Evolutionary conservation across 208 protist species (phyloP), one percentile per base, ranked within the genome.

Genomic region (Trypanosoma mega): DNA sequence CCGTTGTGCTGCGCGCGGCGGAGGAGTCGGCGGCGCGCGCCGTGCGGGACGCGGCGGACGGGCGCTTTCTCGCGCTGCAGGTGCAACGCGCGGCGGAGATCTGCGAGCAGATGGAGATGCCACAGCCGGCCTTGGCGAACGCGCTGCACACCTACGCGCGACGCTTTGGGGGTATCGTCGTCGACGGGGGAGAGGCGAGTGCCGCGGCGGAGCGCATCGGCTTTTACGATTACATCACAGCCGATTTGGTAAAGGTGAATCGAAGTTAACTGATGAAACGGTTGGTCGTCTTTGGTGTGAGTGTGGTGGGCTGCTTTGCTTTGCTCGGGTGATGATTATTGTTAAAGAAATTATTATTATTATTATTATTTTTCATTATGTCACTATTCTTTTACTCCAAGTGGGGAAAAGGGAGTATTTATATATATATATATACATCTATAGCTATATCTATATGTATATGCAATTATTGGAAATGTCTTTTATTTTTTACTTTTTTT

Each of bases 151-250:
- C 39, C 26, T 47, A 57, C 8, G 46, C 55, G 36, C 20, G 55
- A 39, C 37, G 46, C 18, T 47, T 60, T 24, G 44, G 65, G 24
- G 56, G 52, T 16, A 20, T 72, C 2, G 12, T 72, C 14, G 55
- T 56, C 27, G 47, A 92, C 33, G 84, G 78, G 23, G 84, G 75
- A 14, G 81, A 90, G 48, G 73, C 75, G 21, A 44, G 47, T 8
- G 49, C 87, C 12, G 68, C 64, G 14, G 81, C 83, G 0, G 82
- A 91, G 31, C 65, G 73, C 1, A 39, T 74, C 18, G 87, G 71
- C 29, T 91, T 79, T 67, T 94, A 87, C 58, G 87, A 94, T 50
- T 65, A 87, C 56, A 76, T 94, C 41, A 94, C 87, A 3, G 87
- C 87, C 0, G 87, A 94, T 39, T 68, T 94, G 16, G 68, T 94